Base-by-base conservation (phyloP, 257 asterid genomes). In the Ilex aquifolium region DNA sequence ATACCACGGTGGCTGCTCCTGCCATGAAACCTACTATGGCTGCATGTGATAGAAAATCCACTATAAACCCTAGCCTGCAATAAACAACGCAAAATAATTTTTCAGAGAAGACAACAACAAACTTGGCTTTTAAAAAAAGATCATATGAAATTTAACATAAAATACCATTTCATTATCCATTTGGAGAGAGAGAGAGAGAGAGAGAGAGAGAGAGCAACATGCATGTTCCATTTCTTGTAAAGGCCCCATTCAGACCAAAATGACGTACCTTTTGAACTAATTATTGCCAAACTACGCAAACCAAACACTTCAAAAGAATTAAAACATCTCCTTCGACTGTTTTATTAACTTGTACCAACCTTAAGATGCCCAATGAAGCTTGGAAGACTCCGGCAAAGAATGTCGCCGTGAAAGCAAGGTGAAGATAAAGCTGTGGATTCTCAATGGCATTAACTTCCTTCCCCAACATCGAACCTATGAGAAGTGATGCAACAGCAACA, bases 1-100 rank as follows among this genome's bases (percentile, higher is more conserved):
- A 75, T 39, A 93, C 97, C 3, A 92, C 97, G 17, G 99, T 92
- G 0, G 97, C 99, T 1, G 99, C 96, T 46, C 99, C 99, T 0
- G 78, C 91, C 99, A 89, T 92, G 87, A 92, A 92, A 53, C 97
- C 97, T 32, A 92, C 95, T 46, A 92, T 92, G 1, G 97, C 89
- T 65, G 99, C 95, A 74, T 92, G 97, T 46, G 99, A 92, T n/a
- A 92, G 80, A 71, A 92, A 92, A 75, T 92, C 99, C 63, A 89
- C 99, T 0, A 92, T 80, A 51, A 92, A 92, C 76, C 99, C 99
- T 71, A 92, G 70, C 82, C 98, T 91, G 85, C 51, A 16, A 27
- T 44, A 44, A 10, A 29, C 6, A 16, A n/a, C 13, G 21, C 55
- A 7, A 10, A 59, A 59, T 3, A 2, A 21, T 21, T 21, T 21